A percentile compares a stretch with the other conserved stretches of the same genome.
Evolutionary conservation across 2,329 filamentous ascomycete species (phyloP).

Genomic region (Calonectria leucothoes): DNA sequence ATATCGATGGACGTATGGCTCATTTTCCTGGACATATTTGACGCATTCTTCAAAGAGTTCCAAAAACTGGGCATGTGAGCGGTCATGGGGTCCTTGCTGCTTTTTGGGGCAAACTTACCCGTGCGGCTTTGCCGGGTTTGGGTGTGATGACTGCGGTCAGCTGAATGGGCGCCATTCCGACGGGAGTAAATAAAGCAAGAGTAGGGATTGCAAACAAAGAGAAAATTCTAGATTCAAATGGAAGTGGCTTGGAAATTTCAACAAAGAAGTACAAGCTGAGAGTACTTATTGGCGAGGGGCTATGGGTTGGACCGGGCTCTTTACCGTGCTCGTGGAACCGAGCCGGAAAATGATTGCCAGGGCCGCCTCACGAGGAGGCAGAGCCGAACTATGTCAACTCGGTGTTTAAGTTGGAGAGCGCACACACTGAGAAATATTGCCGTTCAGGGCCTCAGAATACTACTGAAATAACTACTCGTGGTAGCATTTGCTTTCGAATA

Average conservation of each 20-base stretch:
- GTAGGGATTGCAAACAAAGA: background rate
- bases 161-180: slow-evolving; percentile 35
- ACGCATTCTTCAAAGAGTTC: slow-evolving; percentile 37
- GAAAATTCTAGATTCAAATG: background rate
- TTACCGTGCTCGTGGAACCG: slow-evolving; percentile 10
- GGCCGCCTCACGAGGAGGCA: background rate
- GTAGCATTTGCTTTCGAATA: background rate
- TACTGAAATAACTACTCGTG: background rate
- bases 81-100: background rate
- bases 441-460: background rate
- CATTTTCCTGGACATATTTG: slow-evolving; percentile 36
- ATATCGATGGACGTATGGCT: slow-evolving; percentile 41
- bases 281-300: slow-evolving; percentile 12
- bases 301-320: background rate
- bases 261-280: background rate
- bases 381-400: background rate
- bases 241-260: background rate
- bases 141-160: slow-evolving; percentile 43
- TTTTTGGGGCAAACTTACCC: slow-evolving; percentile 23
- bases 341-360: slow-evolving; percentile 26
- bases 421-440: background rate
- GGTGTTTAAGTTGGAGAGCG: background rate
- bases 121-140: slow-evolving; percentile 39
- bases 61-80: slow-evolving; percentile 30
- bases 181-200: background rate